Conservation (phyloP, 306 rosid genomes). For the Comarum palustre region DNA sequence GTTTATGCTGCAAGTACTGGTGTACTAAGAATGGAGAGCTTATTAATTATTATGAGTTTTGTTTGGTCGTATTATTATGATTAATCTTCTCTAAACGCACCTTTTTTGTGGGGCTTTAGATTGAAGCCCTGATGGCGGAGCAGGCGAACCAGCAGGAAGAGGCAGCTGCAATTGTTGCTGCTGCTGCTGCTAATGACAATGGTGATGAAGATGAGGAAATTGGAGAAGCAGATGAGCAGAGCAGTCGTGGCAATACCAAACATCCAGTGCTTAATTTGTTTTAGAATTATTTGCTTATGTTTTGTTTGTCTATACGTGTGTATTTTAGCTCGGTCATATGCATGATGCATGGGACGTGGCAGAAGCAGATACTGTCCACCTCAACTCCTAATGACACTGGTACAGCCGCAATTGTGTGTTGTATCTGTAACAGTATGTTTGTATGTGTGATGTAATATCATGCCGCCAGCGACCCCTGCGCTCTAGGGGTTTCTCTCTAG, state of each 20-base stretch:
- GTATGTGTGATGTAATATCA: neutral
- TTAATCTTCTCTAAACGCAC: constrained; percentile 1
- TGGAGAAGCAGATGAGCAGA: neutral
- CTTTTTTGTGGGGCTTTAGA: neutral
- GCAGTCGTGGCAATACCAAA: neutral
- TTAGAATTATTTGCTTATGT: neutral
- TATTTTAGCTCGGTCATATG: neutral
- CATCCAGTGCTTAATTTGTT: neutral
- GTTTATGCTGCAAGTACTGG: neutral
- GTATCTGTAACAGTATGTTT: neutral
- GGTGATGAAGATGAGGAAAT: neutral
- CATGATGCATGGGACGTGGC: neutral
- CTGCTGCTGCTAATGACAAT: neutral
- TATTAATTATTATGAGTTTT: neutral
- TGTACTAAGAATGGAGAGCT: neutral
- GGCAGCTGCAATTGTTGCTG: neutral
- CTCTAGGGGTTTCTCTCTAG: neutral
- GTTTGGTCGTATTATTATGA: neutral
- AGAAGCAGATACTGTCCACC: neutral
- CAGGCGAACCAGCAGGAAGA: neutral
- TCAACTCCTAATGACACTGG: neutral
- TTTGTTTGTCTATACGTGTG: neutral
- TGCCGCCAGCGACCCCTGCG: neutral
- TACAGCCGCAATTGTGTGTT: neutral
- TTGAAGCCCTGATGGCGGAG: neutral